Evolutionary conservation across 2,329 filamentous ascomycete species (phyloP).

Genomic region (Alternaria sp.): DNA sequence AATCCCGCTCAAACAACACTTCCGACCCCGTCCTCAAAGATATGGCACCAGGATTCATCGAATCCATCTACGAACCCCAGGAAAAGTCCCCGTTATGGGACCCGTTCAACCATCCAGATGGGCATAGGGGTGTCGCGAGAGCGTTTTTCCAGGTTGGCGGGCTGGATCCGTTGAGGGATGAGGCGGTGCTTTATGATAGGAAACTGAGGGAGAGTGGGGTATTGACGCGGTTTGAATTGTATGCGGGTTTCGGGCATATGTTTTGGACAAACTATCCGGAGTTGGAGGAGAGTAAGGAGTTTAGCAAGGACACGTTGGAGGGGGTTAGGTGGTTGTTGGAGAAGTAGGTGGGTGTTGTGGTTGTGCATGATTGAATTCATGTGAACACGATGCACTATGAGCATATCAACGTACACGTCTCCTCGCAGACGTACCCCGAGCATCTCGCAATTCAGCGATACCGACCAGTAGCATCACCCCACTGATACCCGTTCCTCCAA

Average conservation of each 20-base stretch:
- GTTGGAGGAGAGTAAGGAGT: conserved; percentile 27
- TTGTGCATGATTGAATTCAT: background rate
- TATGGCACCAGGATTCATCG: conserved; percentile 14
- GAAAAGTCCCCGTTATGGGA: conserved; percentile 36
- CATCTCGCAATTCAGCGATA: background rate
- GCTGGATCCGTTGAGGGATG: conserved; percentile 57
- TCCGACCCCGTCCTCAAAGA: conserved; percentile 35
- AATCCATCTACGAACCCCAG: conserved; percentile 36
- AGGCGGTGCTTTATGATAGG: conserved; percentile 56
- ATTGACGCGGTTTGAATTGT: conserved; percentile 52
- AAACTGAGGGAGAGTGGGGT: conserved; percentile 47
- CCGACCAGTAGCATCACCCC: background rate
- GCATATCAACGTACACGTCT: background rate
- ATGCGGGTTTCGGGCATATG: conserved; percentile 53
- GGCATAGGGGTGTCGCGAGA: conserved; percentile 52
- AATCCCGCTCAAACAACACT: conserved; percentile 43
- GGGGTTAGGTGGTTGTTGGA: conserved; percentile 42
- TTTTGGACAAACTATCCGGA: conserved; percentile 48
- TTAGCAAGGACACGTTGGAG: conserved; percentile 35
- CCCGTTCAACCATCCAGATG: conserved; percentile 41
- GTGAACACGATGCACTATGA: background rate
- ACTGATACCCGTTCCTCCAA: background rate
- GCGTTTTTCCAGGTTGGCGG: conserved; percentile 58
- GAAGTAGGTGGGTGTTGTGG: background rate
- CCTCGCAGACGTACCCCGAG: background rate